Percentiles rank a stretch among this genome's conserved stretches.
phyloP scores from a whole-genome alignment of 352 stramenopile species.

The Phytophthora litchii region DNA sequence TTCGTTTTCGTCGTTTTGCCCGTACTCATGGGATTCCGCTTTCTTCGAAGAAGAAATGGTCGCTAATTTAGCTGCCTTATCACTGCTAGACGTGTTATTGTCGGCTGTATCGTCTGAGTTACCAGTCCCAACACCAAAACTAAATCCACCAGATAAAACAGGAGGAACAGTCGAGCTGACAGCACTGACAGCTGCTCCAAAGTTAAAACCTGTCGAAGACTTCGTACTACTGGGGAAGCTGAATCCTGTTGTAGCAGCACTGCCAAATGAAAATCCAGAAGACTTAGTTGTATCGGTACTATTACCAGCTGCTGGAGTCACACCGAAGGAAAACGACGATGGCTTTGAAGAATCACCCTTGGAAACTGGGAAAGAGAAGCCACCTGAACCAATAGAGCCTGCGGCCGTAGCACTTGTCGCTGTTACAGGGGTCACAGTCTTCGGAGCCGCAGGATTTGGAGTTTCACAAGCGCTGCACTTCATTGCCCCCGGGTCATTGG shows the following conservation, averaged over 20 bases:
- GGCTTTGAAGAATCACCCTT: slow-evolving; percentile 14
- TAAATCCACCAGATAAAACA: not conserved
- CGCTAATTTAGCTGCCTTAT: not conserved
- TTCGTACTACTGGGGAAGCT: slow-evolving; percentile 17
- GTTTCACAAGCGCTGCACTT: slow-evolving; percentile 59
- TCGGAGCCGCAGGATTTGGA: slow-evolving; percentile 51
- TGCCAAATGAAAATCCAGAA: slow-evolving; percentile 37
- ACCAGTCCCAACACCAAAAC: not conserved
- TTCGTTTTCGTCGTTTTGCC: slow-evolving; percentile 68
- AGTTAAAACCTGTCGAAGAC: slow-evolving; percentile 15
- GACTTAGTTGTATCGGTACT: slow-evolving; percentile 6
- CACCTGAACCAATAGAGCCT: slow-evolving; percentile 42
- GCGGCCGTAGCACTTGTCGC: slow-evolving; percentile 22
- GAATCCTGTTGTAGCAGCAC: not conserved
- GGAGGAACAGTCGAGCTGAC: slow-evolving; percentile 2
- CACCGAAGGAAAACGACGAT: slow-evolving; percentile 55
- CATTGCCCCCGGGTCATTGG: slow-evolving; percentile 40
- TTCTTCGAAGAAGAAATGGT: slow-evolving; percentile 5
- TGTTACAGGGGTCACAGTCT: slow-evolving; percentile 28
- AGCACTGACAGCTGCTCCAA: slow-evolving; percentile 7
- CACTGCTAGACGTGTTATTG: not conserved
- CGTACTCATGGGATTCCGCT: slow-evolving; percentile 41
- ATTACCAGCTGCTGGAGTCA: slow-evolving; percentile 1
- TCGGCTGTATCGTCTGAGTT: not conserved
- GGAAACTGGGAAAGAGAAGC: slow-evolving; percentile 46